Evolutionary conservation across 169 alveolate genomes (phyloP), one percentile per base, ranked within the genome.

Genomic region (Plasmodium adleri): DNA sequence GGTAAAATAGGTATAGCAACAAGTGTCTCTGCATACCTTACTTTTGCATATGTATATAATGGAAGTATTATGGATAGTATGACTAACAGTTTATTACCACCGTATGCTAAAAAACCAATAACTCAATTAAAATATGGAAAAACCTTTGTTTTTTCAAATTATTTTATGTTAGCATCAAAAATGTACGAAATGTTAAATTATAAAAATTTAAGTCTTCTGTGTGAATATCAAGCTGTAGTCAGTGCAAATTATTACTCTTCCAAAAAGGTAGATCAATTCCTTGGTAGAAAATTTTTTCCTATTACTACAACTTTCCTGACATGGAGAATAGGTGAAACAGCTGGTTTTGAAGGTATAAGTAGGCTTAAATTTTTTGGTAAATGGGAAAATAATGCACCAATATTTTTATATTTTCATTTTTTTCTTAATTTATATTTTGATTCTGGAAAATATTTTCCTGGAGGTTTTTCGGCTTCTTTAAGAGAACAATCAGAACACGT

Each of bases 51-150:
- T n/a, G n/a, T n/a, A n/a, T n/a, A n/a, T n/a, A n/a, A n/a, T n/a
- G n/a, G n/a, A n/a, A n/a, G n/a, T n/a, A n/a, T n/a, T n/a, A n/a
- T n/a, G n/a, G n/a, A n/a, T n/a, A n/a, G n/a, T n/a, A n/a, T n/a
- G n/a, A n/a, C n/a, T n/a, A n/a, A n/a, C n/a, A n/a, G n/a, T n/a
- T n/a, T n/a, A n/a, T n/a, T n/a, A n/a, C n/a, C n/a, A n/a, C n/a
- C n/a, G n/a, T n/a, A n/a, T n/a, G n/a, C n/a, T n/a, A n/a, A n/a
- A n/a, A n/a, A n/a, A n/a, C n/a, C n/a, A n/a, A n/a, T n/a, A n/a
- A n/a, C n/a, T n/a, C n/a, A n/a, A 50, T 17, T 74, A 49, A 74
- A 74, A 24, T 74, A 74, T 50, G 88, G 88, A 59, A 74, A 74
- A 50, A 74, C 88, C 24, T 74, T 74, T 39, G 54, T 74, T 3